A percentile compares a stretch with the other conserved stretches of the same genome.
Evolutionary conservation across 2,329 filamentous ascomycete genomes (phyloP).

Genomic region (Phialophora macrospora): DNA sequence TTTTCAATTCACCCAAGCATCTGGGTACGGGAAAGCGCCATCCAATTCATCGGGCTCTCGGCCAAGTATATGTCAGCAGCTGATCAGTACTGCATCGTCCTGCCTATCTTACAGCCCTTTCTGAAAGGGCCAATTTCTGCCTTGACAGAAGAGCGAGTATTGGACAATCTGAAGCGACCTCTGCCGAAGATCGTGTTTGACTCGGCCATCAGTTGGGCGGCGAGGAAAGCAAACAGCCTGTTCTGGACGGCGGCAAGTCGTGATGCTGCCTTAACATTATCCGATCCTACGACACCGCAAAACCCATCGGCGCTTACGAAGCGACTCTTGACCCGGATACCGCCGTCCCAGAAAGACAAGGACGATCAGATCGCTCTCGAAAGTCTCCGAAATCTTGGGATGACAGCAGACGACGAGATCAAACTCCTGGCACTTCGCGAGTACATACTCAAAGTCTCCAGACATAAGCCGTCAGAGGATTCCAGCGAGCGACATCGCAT

Average conservation of each 20-base stretch:
- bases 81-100: constrained; percentile 80
- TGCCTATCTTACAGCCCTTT: constrained; percentile 80
- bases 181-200: constrained; percentile 81
- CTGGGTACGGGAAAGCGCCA: constrained; percentile 91
- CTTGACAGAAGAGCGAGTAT: constrained; percentile 72
- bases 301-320: constrained; percentile 61
- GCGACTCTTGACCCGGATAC: constrained; percentile 54
- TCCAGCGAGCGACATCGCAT: constrained; percentile 45
- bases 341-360: constrained; percentile 68
- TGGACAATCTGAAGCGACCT: constrained; percentile 83
- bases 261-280: constrained; percentile 71
- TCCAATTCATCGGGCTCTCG: constrained; percentile 79
- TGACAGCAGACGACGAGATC: constrained; percentile 81
- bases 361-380: constrained; percentile 95
- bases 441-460: constrained; percentile 86
- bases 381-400: constrained; percentile 80
- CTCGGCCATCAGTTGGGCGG: constrained; percentile 82
- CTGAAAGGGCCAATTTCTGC: constrained; percentile 73
- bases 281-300: constrained; percentile 58
- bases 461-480: constrained; percentile 67
- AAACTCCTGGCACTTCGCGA: constrained; percentile 86
- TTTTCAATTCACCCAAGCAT: constrained; percentile 93
- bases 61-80: constrained; percentile 76
- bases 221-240: constrained; percentile 75
- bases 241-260: constrained; percentile 85